Evolutionary conservation across 1,139 yeast species (phyloP).

Genomic region (Yamadazyma jaroonii): DNA sequence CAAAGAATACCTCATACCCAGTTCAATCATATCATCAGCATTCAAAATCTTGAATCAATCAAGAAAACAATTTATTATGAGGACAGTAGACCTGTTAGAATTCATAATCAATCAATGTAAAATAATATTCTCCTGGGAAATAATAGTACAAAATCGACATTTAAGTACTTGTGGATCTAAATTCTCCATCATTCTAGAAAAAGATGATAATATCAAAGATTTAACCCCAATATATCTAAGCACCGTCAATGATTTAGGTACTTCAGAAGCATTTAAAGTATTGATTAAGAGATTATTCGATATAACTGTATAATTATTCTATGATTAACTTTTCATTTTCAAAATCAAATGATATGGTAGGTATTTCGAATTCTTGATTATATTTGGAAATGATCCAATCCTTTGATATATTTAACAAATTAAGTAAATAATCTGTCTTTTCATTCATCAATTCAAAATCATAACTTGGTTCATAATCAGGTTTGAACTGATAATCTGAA

Average conservation of each 20-base stretch:
- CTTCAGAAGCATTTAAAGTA: slow-evolving; percentile 21
- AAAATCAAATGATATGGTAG: slow-evolving; percentile 23
- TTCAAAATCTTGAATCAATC: neutral
- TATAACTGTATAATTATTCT: slow-evolving; percentile 8
- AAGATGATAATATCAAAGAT: slow-evolving; percentile 11
- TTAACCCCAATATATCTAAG: slow-evolving; percentile 17
- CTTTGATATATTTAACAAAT: slow-evolving; percentile 25
- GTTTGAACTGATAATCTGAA: slow-evolving; percentile 2
- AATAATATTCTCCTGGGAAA: slow-evolving; percentile 26
- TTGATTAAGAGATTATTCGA: slow-evolving; percentile 23
- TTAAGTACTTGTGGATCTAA: slow-evolving; percentile 28
- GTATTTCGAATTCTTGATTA: neutral
- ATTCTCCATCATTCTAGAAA: slow-evolving; percentile 15
- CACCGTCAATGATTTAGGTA: slow-evolving; percentile 25
- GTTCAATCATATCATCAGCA: neutral
- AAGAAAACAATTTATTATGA: slow-evolving; percentile 8
- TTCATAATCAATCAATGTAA: slow-evolving; percentile 11
- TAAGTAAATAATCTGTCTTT: slow-evolving; percentile 25
- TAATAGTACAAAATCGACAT: slow-evolving; percentile 20
- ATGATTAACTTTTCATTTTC: slow-evolving; percentile 20
- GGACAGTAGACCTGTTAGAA: slow-evolving; percentile 3
- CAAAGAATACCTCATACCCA: slow-evolving; percentile 9
- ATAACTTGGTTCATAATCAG: slow-evolving; percentile 30
- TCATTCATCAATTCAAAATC: slow-evolving; percentile 38
- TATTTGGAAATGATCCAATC: slow-evolving; percentile 20